Evolutionary conservation across 2,329 filamentous ascomycete genomes (phyloP), one percentile per base, ranked within the genome.

Genomic region (Diplodia corticola): DNA sequence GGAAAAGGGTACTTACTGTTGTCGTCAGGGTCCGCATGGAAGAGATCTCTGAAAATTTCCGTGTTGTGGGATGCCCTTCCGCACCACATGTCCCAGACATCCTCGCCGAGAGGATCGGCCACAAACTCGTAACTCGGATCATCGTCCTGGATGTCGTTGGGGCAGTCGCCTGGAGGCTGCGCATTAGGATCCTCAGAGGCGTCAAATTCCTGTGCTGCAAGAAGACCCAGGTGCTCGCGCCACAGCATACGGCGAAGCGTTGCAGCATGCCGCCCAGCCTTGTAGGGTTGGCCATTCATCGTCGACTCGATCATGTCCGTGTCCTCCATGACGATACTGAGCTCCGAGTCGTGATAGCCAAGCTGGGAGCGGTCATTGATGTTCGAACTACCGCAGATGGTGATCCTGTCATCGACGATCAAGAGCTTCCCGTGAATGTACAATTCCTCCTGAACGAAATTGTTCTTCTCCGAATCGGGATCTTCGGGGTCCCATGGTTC

Each of bases 381-480:
- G 78, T 97, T 98, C 69, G 91, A 92, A 28, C 89, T 93, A 20
- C 92, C 92, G 74, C 92, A 95, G 63, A 97, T 87, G 1, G 91
- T 92, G 55, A 92, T 85, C 64, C 88, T 88, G 76, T 98, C 94
- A 74, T 98, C 93, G 1, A 90, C 90, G 70, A 97, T 94, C 70
- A 95, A 85, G 64, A 97, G 84, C 80, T 98, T 99, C 30, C 88
- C 91, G 77, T 99, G 95, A 55, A 98, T 89, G 76, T 99, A 99
- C 1, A 98, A 85, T 77, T 99, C 94, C 76, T 99, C 95, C 75
- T 97, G 94, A 67, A 98, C 89, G 82, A 95, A 96, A 75, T 96
- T 92, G 64, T 90, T 85, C 66, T 93, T 90, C 77, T 98, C 95
- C 1, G 86, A 86, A 70, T 94, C 86, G 0, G 87, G 80, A 3